Percentiles rank a stretch among this genome's conserved stretches.
Conservation (phyloP, 768 basidiomycete species). For the Suillus fuscotomentosus region DNA sequence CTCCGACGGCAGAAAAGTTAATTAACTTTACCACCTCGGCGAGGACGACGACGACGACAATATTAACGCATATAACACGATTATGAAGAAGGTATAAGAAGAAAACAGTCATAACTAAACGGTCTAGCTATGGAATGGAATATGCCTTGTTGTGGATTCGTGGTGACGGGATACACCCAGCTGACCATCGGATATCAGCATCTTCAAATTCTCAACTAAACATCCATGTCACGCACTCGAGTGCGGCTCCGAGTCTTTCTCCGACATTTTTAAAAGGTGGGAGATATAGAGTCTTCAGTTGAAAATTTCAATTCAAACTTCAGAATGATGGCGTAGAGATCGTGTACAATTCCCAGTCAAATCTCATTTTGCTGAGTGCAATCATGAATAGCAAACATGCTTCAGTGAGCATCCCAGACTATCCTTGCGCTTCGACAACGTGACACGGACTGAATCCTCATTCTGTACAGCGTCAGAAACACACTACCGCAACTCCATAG, state of each 20-base stretch:
- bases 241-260: neutral
- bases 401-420: no score
- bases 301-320: neutral
- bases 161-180: neutral
- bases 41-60: neutral
- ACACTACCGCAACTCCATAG: no score
- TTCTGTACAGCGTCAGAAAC: no score
- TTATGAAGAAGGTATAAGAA: neutral
- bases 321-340: neutral
- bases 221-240: neutral
- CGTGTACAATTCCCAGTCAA: neutral
- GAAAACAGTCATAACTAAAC: neutral
- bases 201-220: neutral
- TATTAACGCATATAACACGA: neutral
- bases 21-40: neutral
- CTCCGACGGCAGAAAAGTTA: slow-evolving; percentile 1
- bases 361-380: neutral
- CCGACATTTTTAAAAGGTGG: neutral
- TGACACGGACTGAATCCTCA: no score
- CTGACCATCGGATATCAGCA: neutral
- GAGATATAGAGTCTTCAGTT: neutral
- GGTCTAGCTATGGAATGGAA: neutral
- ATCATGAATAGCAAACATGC: no score
- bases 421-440: no score
- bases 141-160: neutral